These are phyloP conservation scores for Cercospora berteroae DNA, from an alignment of 2,329 filamentous ascomycete species.

Conservation along the genomic window DNA sequence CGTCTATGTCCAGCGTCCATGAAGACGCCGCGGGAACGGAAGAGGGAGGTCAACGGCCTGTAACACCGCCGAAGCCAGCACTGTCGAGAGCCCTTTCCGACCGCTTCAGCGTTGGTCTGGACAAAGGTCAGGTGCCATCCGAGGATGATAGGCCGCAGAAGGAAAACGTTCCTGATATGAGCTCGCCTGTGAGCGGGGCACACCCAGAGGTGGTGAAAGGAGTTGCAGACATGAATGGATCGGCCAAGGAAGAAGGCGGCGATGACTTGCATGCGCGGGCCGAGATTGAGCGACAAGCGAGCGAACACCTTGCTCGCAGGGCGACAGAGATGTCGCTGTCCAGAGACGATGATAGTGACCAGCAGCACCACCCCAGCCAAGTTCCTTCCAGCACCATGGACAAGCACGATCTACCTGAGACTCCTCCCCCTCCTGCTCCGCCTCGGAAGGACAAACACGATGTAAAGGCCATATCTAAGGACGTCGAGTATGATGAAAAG, in stretches of 20 bases:
- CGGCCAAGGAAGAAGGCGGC: slow-evolving; percentile 1
- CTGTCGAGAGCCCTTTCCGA: slow-evolving; percentile 18
- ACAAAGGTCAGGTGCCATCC: background rate
- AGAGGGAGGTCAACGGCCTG: slow-evolving; percentile 20
- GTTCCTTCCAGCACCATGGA: slow-evolving; percentile 4
- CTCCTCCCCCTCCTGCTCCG: slow-evolving; percentile 34
- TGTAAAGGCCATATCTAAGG: slow-evolving; percentile 8
- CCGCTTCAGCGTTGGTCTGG: slow-evolving; percentile 15
- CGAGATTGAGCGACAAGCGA: slow-evolving; percentile 33
- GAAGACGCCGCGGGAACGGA: slow-evolving; percentile 21
- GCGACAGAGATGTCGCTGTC: slow-evolving; percentile 30
- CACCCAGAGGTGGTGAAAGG: background rate
- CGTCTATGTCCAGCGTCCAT: slow-evolving; percentile 33
- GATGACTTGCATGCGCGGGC: slow-evolving; percentile 19
- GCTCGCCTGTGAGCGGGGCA: slow-evolving; percentile 3
- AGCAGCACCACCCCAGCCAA: background rate
- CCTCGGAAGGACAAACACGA: slow-evolving; percentile 33
- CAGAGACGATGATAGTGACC: slow-evolving; percentile 12
- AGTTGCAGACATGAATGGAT: background rate
- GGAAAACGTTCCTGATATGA: slow-evolving; percentile 6
- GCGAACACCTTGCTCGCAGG: slow-evolving; percentile 33
- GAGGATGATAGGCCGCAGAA: slow-evolving; percentile 1
- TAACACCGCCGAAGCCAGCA: slow-evolving; percentile 17
- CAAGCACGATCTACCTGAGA: slow-evolving; percentile 28
- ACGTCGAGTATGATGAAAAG: slow-evolving; percentile 35